phyloP scores from a whole-genome alignment of 257 asterid species.

The Solanum paucissectum region DNA sequence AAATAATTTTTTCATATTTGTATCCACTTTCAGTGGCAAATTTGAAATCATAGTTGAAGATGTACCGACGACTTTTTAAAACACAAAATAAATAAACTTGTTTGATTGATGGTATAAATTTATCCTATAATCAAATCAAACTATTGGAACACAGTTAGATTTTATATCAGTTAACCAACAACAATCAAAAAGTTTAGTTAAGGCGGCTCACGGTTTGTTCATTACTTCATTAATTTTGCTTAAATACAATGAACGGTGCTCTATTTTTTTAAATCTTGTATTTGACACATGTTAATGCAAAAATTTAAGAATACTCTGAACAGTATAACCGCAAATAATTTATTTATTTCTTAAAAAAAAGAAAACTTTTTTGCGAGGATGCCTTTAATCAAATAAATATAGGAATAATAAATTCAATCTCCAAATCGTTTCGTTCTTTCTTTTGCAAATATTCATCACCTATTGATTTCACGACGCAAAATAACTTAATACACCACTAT shows the following conservation, averaged over 20 bases:
- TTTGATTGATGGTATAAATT: no score
- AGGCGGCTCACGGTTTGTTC: not conserved
- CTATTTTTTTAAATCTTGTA: not conserved
- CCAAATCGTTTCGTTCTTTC: not conserved
- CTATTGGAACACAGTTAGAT: not conserved
- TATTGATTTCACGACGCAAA: not conserved
- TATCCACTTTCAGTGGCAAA: not conserved
- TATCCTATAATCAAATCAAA: not conserved
- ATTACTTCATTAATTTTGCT: not conserved
- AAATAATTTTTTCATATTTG: no score
- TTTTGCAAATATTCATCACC: not conserved
- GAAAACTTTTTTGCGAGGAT: not conserved
- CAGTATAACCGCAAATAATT: not conserved
- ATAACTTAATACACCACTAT: not conserved
- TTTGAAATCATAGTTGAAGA: not conserved
- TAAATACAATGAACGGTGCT: not conserved
- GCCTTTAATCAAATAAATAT: not conserved
- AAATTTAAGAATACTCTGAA: rapidly evolving
- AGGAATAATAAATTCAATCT: no score
- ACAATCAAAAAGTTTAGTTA: not conserved
- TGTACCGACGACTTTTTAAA: no score
- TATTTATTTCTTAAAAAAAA: not conserved
- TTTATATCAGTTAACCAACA: not conserved
- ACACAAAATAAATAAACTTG: not conserved
- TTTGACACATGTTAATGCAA: not conserved